A percentile compares a stretch with the other conserved stretches of the same genome.
phyloP scores from a whole-genome alignment of 345 rosid species.

The Gossypium mustelinum region DNA sequence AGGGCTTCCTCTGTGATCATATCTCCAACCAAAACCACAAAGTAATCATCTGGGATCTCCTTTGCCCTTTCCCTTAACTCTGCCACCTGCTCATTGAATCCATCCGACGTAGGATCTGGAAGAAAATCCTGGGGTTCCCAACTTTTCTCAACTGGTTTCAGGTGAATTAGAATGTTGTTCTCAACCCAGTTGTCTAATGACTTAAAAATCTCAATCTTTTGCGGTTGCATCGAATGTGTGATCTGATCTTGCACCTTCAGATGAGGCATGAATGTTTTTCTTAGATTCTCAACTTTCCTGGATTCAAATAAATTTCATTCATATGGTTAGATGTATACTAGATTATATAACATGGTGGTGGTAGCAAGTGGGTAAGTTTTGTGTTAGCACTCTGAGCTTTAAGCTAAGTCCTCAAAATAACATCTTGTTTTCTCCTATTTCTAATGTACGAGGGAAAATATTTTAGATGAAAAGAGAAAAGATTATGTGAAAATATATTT shows the following conservation, averaged over 20 bases:
- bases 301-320: constrained; percentile 5
- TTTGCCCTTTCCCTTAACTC: constrained; percentile 73
- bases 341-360: too few species aligned
- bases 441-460: too few species aligned
- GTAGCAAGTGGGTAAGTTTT: too few species aligned
- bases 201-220: constrained; percentile 86
- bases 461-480: too few species aligned
- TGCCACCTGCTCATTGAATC: constrained; percentile 70
- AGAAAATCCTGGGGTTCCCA: constrained; percentile 95
- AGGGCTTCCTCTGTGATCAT: constrained; percentile 60
- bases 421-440: too few species aligned
- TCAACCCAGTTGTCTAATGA: constrained; percentile 88
- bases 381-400: too few species aligned
- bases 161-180: constrained; percentile 55
- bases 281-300: constrained; percentile 64
- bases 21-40: constrained; percentile 49
- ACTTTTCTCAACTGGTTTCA: constrained; percentile 78
- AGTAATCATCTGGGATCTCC: constrained; percentile 85
- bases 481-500: too few species aligned
- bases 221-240: constrained; percentile 81
- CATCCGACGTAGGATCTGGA: constrained; percentile 76
- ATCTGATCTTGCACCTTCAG: constrained; percentile 71
- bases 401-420: too few species aligned
- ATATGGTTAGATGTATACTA: too few species aligned
- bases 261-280: constrained; percentile 72